A percentile compares a stretch with the other conserved stretches of the same genome.
These are phyloP conservation scores for Daphne laureola DNA, from an alignment of 441 rosid species.

Conservation along the genomic window DNA sequence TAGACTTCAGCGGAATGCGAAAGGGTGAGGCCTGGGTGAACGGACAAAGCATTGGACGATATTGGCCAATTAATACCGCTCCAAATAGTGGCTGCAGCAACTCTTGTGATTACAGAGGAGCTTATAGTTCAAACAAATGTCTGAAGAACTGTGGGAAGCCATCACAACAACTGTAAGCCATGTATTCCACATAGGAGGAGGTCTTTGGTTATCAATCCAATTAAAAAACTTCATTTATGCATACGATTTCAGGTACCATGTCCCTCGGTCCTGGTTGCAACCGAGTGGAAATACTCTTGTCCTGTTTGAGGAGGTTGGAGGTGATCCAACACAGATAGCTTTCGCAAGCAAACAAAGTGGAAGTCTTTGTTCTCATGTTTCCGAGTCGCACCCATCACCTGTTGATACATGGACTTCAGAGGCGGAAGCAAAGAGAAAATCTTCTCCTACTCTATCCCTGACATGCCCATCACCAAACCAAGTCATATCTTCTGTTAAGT, in stretches of 20 bases:
- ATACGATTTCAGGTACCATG: slow-evolving; percentile 53
- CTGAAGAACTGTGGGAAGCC: slow-evolving; percentile 85
- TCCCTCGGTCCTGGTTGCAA: slow-evolving; percentile 90
- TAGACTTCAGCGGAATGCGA: slow-evolving; percentile 85
- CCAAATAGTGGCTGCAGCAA: slow-evolving; percentile 46
- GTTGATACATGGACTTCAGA: slow-evolving; percentile 62
- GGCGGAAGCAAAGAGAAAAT: slow-evolving; percentile 28
- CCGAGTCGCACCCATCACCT: slow-evolving; percentile 71
- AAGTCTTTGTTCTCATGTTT: slow-evolving; percentile 57
- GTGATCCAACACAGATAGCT: slow-evolving; percentile 75
- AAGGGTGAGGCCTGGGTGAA: slow-evolving; percentile 98
- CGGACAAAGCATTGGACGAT: slow-evolving; percentile 92
- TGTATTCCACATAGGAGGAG: neutral
- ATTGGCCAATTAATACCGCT: slow-evolving; percentile 74
- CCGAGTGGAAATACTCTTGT: slow-evolving; percentile 71
- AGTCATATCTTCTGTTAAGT: slow-evolving; percentile 65
- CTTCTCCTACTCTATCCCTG: slow-evolving; percentile 42
- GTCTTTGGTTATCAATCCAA: too few species aligned
- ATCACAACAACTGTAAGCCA: slow-evolving; percentile 79
- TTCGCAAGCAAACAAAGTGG: slow-evolving; percentile 43
- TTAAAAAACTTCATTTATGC: neutral
- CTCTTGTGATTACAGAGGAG: slow-evolving; percentile 72
- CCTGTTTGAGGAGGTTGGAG: slow-evolving; percentile 84
- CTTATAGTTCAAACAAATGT: slow-evolving; percentile 62
- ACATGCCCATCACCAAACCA: slow-evolving; percentile 59